Percentiles rank a stretch among this genome's conserved stretches.
Conservation (phyloP, 2,329 filamentous ascomycete genomes). For the Phaeosphaeria sp. region DNA sequence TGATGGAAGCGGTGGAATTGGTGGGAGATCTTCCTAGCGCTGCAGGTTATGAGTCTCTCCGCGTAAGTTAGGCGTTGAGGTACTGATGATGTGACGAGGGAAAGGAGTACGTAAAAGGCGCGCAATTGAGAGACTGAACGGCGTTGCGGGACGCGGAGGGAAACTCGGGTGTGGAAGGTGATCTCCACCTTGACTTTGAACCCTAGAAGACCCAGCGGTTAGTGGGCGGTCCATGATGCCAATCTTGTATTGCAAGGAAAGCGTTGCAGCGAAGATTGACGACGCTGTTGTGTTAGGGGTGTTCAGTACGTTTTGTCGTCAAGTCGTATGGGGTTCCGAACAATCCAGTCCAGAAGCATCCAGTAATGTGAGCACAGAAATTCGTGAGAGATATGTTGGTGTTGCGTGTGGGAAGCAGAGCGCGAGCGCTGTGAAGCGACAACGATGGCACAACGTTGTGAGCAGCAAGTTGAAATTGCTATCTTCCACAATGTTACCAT, state of each 20-base stretch:
- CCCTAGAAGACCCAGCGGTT: neutral
- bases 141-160: neutral
- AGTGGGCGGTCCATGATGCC: neutral
- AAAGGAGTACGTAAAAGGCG: neutral
- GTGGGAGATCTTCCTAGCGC: neutral
- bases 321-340: no score
- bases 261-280: neutral
- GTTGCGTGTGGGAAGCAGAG: neutral
- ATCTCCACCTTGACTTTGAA: neutral
- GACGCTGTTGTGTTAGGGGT: neutral
- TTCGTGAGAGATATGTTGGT: no score
- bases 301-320: no score
- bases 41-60: neutral
- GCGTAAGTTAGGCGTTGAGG: neutral
- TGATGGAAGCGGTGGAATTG: neutral
- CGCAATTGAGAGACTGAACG: neutral
- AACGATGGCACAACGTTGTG: neutral
- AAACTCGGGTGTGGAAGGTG: neutral
- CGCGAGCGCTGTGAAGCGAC: neutral
- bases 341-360: no score
- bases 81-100: neutral
- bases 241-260: neutral
- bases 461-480: neutral
- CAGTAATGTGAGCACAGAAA: neutral
- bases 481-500: neutral